Evolutionary conservation across 495 filamentous ascomycete species (phyloP), one percentile per base, ranked within the genome.

Genomic region (Aspergillus affinis): DNA sequence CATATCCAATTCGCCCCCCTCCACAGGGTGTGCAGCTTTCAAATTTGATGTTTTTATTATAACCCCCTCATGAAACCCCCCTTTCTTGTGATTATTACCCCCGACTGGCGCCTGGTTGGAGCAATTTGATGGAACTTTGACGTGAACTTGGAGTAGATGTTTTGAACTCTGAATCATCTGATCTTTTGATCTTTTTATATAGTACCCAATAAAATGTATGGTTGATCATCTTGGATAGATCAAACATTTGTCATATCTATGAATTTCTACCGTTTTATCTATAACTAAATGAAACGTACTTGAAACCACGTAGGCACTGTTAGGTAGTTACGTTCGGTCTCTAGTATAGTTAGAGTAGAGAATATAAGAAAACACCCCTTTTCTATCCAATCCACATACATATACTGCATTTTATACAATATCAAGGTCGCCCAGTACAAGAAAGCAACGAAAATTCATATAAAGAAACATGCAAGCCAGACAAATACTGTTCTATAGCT

Each of bases 141-240:
- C 30, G 27, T 52, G 17, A 52, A 26, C 8, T 13, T 29, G 50
- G 50, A 52, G 50, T 52, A 29, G 27, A 52, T 52, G 50, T 15
- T 13, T 41, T 52, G 50, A 9, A 30, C 3, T 27, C 27, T n/a
- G 23, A 52, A 20, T 52, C 21, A 52, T 52, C 50, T 52, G 32
- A 4, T 12, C 23, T 30, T 17, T 15, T 13, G 36, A 15, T 41
- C 9, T 13, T 15, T 15, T 17, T 41, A 41, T 41, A 41, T 41
- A 41, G 9, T 41, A 41, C 12, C 1, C 36, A 41, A 41, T 41
- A 41, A 41, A 26, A 41, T 41, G 36, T 17, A 41, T 41, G 36
- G 12, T 41, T 41, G 36, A 17, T 41, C 36, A 8, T 8, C 8
- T 32, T 32, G 10, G 13, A 10, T 17, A 1, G 36, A 41, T 41